A percentile compares a stretch with the other conserved stretches of the same genome.
Evolutionary conservation across 208 protist species (phyloP).

Genomic region (Acanthamoeba sp.): DNA sequence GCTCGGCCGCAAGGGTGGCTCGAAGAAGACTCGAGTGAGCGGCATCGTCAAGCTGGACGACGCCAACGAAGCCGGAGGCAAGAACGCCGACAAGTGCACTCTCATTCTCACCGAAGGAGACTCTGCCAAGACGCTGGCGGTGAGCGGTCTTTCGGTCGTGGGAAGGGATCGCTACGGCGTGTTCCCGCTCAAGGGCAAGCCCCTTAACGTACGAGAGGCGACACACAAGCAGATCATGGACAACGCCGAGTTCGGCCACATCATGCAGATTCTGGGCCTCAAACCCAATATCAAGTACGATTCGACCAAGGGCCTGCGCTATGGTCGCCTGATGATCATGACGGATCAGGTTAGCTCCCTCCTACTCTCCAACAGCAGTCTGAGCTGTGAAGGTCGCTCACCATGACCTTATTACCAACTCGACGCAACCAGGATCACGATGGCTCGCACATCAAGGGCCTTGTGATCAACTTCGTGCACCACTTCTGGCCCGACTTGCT

Average conservation of each 20-base stretch:
- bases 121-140: conserved; percentile 93
- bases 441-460: conserved; percentile 99
- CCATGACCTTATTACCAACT: conserved; percentile 35
- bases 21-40: conserved; percentile 92
- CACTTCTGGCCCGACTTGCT: conserved; percentile 99
- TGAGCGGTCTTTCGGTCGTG: conserved; percentile 98
- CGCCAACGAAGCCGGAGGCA: conserved; percentile 99
- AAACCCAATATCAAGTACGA: conserved; percentile 90
- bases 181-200: conserved; percentile 98
- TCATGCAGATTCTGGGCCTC: conserved; percentile 93
- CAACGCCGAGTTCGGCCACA: conserved; percentile 96
- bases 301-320: conserved; percentile 95
- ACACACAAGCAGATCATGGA: conserved; percentile 94
- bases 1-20: conserved; percentile 91
- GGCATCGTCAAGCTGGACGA: conserved; percentile 99
- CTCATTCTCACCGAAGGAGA: conserved; percentile 99
- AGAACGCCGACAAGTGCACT: conserved; percentile 97
- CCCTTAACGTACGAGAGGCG: conserved; percentile 99
- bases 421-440: conserved; percentile 97
- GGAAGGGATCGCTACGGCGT: conserved; percentile 99
- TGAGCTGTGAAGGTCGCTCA: background rate
- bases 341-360: conserved; percentile 95
- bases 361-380: background rate
- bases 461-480: conserved; percentile 99
- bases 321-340: conserved; percentile 99